Base-by-base conservation (phyloP, 495 filamentous ascomycete species). In the Lasiosphaeriaceae sp. region DNA sequence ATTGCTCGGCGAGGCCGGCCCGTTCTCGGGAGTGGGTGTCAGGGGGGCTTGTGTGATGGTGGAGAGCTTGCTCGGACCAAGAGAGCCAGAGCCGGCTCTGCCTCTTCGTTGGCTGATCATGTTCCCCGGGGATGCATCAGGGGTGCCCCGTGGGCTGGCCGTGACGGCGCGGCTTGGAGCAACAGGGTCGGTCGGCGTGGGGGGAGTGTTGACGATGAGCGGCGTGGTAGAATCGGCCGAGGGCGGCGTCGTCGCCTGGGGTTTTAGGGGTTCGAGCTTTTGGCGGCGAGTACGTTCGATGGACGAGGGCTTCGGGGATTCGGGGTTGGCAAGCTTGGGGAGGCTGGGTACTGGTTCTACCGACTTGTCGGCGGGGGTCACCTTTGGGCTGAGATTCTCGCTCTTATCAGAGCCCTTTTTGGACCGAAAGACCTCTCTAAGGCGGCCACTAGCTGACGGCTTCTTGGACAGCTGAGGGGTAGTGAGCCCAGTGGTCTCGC, bases 31-130 rank as follows among this genome's bases (percentile, higher is more conserved):
- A 2, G 85, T 89, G 16, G 94, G 91, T 29, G 89, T 88, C 45
- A 95, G 70, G 8, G 85, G 83, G 24, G 87, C 82, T 7, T 87
- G 76, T 29, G 90, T 83, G 44, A 87, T 86, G 58, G 87, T 91
- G 11, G 92, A 96, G 23, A 97, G 77, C 69, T 92, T 97, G 75
- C 91, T 96, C 11, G 92, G 91, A n/a, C 81, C 84, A 50, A 83
- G 77, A 60, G 82, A 81, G 55, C 76, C 74, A 46, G 88, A 87
- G 55, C 86, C 82, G 82, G 90, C 74, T 60, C 77, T 67, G 22
- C 62, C 61, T 60, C 78, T 68, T 65, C 74, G 63, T 46, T 80
- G 77, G 31, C 88, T 84, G 71, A 89, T 92, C 86, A 89, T 90
- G 66, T 85, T 89, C 56, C 86, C 86, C 54, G 71, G 64, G 29